Conservation (phyloP, 768 basidiomycete genomes). For the Sarcodon sp. region DNA sequence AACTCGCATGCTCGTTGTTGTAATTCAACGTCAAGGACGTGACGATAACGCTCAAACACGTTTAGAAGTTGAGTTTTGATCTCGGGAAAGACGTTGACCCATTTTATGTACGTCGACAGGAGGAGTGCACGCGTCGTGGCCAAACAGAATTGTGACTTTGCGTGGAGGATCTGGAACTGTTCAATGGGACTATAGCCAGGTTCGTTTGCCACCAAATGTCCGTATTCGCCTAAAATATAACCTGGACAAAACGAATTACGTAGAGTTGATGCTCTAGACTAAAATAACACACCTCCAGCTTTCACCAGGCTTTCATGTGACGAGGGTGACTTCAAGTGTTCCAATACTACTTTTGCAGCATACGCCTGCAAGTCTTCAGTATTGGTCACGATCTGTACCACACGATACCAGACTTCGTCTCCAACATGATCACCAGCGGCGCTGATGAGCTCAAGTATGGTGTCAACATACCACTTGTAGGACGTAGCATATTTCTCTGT, state of each 20-base stretch:
- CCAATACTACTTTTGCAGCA: conserved; percentile 85
- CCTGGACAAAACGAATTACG: conserved; percentile 28
- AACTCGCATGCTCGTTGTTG: conserved; percentile 99
- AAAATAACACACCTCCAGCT: conserved; percentile 61
- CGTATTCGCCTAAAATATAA: conserved; percentile 96
- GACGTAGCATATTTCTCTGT: conserved; percentile 98
- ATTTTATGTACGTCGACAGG: conserved; percentile 97
- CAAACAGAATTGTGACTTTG: conserved; percentile 90
- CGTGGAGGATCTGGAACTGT: conserved; percentile 86
- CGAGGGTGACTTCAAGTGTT: conserved; percentile 74
- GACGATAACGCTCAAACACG: conserved; percentile 96
- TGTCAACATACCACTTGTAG: conserved; percentile 99
- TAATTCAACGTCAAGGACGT: conserved; percentile 91
- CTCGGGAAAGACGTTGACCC: conserved; percentile 99
- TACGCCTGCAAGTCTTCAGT: conserved; percentile 97
- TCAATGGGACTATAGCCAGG: conserved; percentile 86
- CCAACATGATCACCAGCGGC: conserved; percentile 98
- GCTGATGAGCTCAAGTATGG: conserved; percentile 89
- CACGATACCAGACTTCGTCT: conserved; percentile 99
- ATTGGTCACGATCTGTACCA: conserved; percentile 96
- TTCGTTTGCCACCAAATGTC: conserved; percentile 94
- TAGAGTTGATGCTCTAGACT: not conserved
- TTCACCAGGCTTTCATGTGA: conserved; percentile 93
- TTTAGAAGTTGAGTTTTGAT: conserved; percentile 89
- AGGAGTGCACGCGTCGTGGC: conserved; percentile 87